Percentiles rank a stretch among this genome's conserved stretches.
phyloP scores from a whole-genome alignment of 2,329 filamentous ascomycete genomes.

The Sporothrix mexicana region DNA sequence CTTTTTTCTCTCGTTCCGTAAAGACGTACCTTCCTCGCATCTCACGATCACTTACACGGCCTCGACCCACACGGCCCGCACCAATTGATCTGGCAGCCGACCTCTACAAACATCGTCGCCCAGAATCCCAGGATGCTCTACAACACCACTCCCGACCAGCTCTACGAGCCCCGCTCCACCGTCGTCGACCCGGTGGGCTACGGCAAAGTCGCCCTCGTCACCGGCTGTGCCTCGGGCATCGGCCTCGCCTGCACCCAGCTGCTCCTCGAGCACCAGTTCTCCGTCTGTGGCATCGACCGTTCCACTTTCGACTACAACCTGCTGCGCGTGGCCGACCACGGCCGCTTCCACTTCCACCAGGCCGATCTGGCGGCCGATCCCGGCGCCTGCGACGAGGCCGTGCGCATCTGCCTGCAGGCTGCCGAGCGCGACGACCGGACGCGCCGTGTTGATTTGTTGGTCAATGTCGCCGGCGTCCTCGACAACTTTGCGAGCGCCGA shows the following conservation, averaged over 20 bases:
- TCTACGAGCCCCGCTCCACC: conserved; percentile 38
- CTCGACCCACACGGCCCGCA: neutral
- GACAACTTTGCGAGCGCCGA: conserved; percentile 53
- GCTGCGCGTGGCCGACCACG: conserved; percentile 40
- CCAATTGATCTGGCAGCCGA: neutral
- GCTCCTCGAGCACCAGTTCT: conserved; percentile 47
- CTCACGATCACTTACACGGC: neutral
- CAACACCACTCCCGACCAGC: conserved; percentile 40
- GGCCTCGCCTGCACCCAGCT: conserved; percentile 53
- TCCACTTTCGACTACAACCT: conserved; percentile 44
- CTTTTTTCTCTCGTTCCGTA: too few species aligned
- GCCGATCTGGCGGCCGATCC: conserved; percentile 43
- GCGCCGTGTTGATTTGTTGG: conserved; percentile 57
- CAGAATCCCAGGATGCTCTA: conserved; percentile 41
- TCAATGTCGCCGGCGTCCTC: conserved; percentile 60
- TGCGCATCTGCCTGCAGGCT: conserved; percentile 43
- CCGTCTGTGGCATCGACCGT: conserved; percentile 38
- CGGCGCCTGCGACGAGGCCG: conserved; percentile 44
- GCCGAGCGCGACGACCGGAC: conserved; percentile 38
- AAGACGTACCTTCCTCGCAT: neutral
- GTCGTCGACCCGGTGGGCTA: conserved; percentile 41
- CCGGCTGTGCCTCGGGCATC: conserved; percentile 55
- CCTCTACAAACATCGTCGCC: neutral
- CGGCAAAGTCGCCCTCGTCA: conserved; percentile 54
- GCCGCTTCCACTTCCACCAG: conserved; percentile 49